Conservation (phyloP, 331 rosid genomes). For the Erythrophleum ivorense region DNA sequence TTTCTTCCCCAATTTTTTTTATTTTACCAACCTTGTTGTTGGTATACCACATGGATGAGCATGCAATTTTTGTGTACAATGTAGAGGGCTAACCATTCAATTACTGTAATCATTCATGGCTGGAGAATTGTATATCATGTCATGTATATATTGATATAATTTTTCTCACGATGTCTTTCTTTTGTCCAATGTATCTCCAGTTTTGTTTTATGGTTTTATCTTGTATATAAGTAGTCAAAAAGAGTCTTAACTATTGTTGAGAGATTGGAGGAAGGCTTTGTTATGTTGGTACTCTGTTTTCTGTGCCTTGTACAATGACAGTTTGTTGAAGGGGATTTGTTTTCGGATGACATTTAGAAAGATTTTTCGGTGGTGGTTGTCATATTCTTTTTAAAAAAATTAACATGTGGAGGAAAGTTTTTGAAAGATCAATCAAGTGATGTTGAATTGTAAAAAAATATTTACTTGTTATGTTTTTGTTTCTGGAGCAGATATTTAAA, state of each 20-base stretch:
- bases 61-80: conserved; percentile 48
- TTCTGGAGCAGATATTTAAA: not conserved
- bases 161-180: not conserved
- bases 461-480: not conserved
- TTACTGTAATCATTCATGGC: conserved; percentile 49
- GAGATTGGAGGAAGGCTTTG: not conserved
- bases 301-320: not conserved
- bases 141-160: conserved; percentile 50
- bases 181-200: conserved; percentile 16
- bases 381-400: not conserved
- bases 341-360: not conserved
- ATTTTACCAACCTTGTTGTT: conserved; percentile 39
- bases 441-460: not conserved
- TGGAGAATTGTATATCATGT: conserved; percentile 48
- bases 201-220: conserved; percentile 24
- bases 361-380: not conserved
- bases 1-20: conserved; percentile 43
- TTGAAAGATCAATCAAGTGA: not conserved
- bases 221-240: conserved; percentile 6
- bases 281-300: not conserved
- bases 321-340: not conserved
- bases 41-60: conserved; percentile 49
- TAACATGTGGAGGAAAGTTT: not conserved
- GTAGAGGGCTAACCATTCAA: conserved; percentile 66
- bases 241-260: conserved; percentile 9